Evolutionary conservation across 148 eudicot species (phyloP).

Genomic region (Agrostemma githago): DNA sequence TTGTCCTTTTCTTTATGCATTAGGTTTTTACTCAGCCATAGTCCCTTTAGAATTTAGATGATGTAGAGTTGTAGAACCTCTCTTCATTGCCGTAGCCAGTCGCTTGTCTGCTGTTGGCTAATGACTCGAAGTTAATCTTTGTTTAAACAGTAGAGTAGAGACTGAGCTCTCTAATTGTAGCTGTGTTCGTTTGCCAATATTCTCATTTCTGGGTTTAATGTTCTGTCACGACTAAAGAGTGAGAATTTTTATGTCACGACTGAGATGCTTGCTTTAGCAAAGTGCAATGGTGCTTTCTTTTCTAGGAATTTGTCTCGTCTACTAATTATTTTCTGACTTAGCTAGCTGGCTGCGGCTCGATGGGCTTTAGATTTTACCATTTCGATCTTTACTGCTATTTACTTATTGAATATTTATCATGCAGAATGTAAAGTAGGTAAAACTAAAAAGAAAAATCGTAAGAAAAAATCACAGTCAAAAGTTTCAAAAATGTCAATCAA

Average conservation of each 20-base stretch:
- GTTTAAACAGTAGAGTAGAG: background rate
- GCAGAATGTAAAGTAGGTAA: constrained; percentile 50
- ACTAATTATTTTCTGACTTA: background rate
- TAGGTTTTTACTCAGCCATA: background rate
- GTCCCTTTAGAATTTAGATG: constrained; percentile 2
- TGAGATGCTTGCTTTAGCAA: background rate
- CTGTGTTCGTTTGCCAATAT: background rate
- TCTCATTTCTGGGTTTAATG: background rate
- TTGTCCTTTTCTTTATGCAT: background rate
- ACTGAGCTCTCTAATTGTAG: background rate
- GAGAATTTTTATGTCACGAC: background rate
- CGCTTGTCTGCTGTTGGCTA: background rate
- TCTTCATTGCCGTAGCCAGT: background rate
- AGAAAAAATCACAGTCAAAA: constrained; percentile 49
- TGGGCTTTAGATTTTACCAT: background rate
- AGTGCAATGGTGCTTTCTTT: background rate
- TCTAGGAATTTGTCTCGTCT: background rate
- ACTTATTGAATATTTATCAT: constrained; percentile 13
- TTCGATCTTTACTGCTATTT: background rate
- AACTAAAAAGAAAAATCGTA: constrained; percentile 69
- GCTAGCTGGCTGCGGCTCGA: background rate
- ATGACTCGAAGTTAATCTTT: background rate
- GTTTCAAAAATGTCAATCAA: constrained; percentile 30
- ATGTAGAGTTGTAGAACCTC: background rate
- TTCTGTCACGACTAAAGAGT: background rate